These are phyloP conservation scores for Thalia dealbata DNA, from an alignment of 176 grass and related monocot species.

Conservation along the genomic window DNA sequence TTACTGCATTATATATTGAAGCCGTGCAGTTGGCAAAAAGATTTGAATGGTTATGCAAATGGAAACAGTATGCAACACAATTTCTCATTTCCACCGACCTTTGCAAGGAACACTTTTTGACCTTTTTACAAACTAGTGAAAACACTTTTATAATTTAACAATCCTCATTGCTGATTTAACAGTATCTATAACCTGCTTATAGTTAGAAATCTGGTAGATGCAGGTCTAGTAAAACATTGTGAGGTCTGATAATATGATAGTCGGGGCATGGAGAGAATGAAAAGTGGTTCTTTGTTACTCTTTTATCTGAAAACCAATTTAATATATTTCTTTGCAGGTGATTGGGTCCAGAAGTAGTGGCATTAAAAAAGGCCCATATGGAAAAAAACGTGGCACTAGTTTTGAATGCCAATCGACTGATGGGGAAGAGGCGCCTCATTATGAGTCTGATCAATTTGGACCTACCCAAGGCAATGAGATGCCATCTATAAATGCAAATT, in stretches of 20 bases:
- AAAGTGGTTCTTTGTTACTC: background rate
- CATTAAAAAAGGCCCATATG: slow-evolving; percentile 33
- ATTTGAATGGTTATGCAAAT: background rate
- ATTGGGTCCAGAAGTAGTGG: slow-evolving; percentile 47
- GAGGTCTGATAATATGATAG: background rate
- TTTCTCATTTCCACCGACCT: slow-evolving; percentile 19
- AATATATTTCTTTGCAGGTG: slow-evolving; percentile 46
- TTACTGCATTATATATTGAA: background rate
- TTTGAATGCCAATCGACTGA: slow-evolving; percentile 35
- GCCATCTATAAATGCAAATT: slow-evolving; percentile 25
- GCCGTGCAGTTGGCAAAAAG: background rate
- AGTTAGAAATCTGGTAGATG: background rate
- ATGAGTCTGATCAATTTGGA: slow-evolving; percentile 12
- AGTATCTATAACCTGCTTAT: background rate
- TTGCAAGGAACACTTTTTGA: slow-evolving; percentile 30
- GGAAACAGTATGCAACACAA: background rate
- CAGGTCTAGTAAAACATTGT: background rate
- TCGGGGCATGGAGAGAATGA: background rate
- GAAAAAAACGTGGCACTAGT: slow-evolving; percentile 31
- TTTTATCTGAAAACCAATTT: slow-evolving; percentile 20
- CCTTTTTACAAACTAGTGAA: background rate
- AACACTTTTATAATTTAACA: background rate
- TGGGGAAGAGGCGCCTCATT: slow-evolving; percentile 19
- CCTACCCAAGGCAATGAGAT: slow-evolving; percentile 9
- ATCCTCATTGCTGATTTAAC: background rate